These are phyloP conservation scores for Extremus antarcticus DNA, from an alignment of 495 filamentous ascomycete species.

Conservation along the genomic window DNA sequence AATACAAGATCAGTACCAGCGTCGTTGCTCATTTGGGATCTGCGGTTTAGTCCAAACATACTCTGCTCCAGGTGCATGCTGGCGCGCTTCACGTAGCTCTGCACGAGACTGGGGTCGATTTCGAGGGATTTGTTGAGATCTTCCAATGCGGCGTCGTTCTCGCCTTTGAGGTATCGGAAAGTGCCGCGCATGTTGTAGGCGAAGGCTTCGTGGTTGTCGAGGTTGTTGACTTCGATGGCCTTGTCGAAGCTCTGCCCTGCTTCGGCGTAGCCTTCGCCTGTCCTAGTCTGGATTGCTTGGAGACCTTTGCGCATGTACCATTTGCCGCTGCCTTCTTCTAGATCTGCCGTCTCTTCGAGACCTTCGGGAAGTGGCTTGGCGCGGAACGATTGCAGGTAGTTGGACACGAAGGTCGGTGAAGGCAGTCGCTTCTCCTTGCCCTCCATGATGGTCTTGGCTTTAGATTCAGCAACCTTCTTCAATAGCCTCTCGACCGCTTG, in stretches of 20 bases:
- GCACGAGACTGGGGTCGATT: conserved; percentile 72
- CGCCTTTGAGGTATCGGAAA: conserved; percentile 82
- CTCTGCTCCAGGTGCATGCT: conserved; percentile 96
- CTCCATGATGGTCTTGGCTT: conserved; percentile 75
- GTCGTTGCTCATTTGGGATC: background rate
- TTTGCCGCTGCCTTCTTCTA: conserved; percentile 69
- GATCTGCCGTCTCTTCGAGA: conserved; percentile 64
- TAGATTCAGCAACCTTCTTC: conserved; percentile 93
- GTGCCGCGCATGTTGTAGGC: conserved; percentile 95
- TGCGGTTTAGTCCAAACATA: too few species aligned
- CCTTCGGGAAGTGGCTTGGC: conserved; percentile 65
- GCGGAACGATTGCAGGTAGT: conserved; percentile 98
- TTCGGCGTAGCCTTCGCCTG: conserved; percentile 78
- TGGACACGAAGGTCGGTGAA: conserved; percentile 89
- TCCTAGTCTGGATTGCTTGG: conserved; percentile 68
- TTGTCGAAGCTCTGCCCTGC: conserved; percentile 76
- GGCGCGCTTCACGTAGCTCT: conserved; percentile 97
- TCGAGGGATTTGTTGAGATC: conserved; percentile 90
- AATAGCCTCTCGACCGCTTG: conserved; percentile 83
- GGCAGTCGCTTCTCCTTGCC: conserved; percentile 74
- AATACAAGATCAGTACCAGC: conserved; percentile 23
- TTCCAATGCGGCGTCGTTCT: conserved; percentile 66
- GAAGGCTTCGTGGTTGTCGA: conserved; percentile 72
- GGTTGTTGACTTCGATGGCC: conserved; percentile 67
- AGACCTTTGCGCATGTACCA: conserved; percentile 77